Evolutionary conservation across 768 basidiomycete genomes (phyloP), one percentile per base, ranked within the genome.

Genomic region (Trametes maxima): DNA sequence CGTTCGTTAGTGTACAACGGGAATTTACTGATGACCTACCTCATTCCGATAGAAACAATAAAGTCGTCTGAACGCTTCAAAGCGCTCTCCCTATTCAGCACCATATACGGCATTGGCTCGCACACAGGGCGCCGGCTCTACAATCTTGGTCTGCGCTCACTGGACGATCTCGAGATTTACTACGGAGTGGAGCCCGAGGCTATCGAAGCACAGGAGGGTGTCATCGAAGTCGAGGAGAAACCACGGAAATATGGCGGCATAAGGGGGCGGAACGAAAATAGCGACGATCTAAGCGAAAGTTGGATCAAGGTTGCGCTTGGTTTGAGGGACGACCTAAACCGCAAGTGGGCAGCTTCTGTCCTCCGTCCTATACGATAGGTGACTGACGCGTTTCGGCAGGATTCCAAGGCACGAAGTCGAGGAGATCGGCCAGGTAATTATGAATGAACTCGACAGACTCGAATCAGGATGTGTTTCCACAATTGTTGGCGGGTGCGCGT

Each of bases 401-500:
- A 94, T 96, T 37, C 79, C 90, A 0, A 78, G 92, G 7, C 76
- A 73, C 0, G 93, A 97, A 71, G 90, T 92, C 0, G 87, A 92
- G 59, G 84, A 88, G 66, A 94, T 96, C 59, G 82, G 85, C n/a
- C 68, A 68, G 1, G 76, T 84, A 11, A 82, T 96, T 5, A 84
- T 86, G 82, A 70, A 72, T n/a, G 86, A 94, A 67, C 73, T 96
- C 28, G 79, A 81, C 13, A 69, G 72, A 12, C 70, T 96, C 10
- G 80, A 86, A 53, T 77, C 81, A 1, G 92, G 90, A 0, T 94
- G 87, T 67, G 72, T 82, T 19, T 86, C 84, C 66, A 91, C 88
- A 5, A 84, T 97, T 42, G 89, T 84, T 40, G 95, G 94, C 68
- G 90, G 94, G 92, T 91, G 52, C 64, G 85, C 75, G 10, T 37